Base-by-base conservation (phyloP, 2,329 filamentous ascomycete species). In the Xylariomycetidae sp. region DNA sequence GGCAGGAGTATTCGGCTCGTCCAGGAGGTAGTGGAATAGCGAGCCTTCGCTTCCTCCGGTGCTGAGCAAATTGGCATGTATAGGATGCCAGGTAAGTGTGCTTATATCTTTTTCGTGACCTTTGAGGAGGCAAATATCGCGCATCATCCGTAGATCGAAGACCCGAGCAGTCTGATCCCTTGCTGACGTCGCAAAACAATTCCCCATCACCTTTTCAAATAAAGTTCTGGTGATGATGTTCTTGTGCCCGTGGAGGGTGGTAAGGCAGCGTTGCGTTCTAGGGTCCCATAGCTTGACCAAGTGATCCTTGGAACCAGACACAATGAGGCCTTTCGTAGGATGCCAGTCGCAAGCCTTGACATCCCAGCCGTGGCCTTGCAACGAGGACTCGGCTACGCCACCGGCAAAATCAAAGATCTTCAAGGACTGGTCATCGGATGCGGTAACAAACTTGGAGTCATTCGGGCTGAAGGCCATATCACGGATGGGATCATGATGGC, bases 341-440 rank as follows among this genome's bases (percentile, higher is more conserved):
- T 98, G 92, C 92, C 92, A 98, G 57, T 98, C 90, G 37, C 94
- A 94, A 33, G 82, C 87, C 62, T 97, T 97, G 14, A 88, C 89
- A 56, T 98, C 92, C 92, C 92, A 98, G 44, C 88, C 88, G 59
- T 98, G 92, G n/a, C 92, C 92, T 25, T 82, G 85, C 25, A 98
- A 66, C 9, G 84, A 83, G 1, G 82, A 83, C 53, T 97, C 89
- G 57, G 88, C 85, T 16, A 80, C 74, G 13, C 88, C 88, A 17
- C 82, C 80, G 8, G 88, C 88, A 62, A 98, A 98, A 60, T 98
- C 92, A 58, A 92, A 97, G 38, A 98, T 92, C 62, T 95, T 95
- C 30, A 97, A 72, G 0, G 84, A 85, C 2, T 86, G 88, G 57
- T 98, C 92, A 58, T 98, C 92, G 13, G 88, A 92, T 16, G 90